Percentiles rank a stretch among this genome's conserved stretches.
These are phyloP conservation scores for Primulina huaijiensis DNA, from an alignment of 257 asterid species.

Conservation along the genomic window DNA sequence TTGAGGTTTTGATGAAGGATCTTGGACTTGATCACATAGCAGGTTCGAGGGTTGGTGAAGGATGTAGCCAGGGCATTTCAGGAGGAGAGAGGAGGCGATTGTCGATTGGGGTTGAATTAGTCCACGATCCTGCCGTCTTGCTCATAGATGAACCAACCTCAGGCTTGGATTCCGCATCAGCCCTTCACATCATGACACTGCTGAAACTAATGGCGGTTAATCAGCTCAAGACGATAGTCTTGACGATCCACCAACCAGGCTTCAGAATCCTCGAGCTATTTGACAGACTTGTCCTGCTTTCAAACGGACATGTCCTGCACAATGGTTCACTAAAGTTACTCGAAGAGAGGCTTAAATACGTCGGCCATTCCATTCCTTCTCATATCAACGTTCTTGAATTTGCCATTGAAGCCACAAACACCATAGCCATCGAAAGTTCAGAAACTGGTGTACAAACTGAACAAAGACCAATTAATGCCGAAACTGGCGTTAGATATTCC, in stretches of 20 bases:
- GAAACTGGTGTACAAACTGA: slow-evolving; percentile 17
- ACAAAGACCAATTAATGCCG: slow-evolving; percentile 4
- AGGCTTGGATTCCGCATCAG: slow-evolving; percentile 82
- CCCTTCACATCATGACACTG: slow-evolving; percentile 55
- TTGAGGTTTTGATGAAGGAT: slow-evolving; percentile 47
- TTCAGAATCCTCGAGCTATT: slow-evolving; percentile 67
- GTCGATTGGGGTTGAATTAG: slow-evolving; percentile 77
- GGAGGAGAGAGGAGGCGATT: slow-evolving; percentile 89
- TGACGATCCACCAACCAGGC: slow-evolving; percentile 93
- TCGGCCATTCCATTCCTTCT: slow-evolving; percentile 51
- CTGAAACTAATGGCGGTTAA: slow-evolving; percentile 47
- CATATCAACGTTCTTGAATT: slow-evolving; percentile 76
- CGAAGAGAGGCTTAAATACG: slow-evolving; percentile 36
- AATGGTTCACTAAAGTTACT: slow-evolving; percentile 55
- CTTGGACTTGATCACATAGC: slow-evolving; percentile 68
- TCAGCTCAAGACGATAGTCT: slow-evolving; percentile 51
- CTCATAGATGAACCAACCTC: slow-evolving; percentile 86
- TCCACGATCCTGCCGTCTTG: slow-evolving; percentile 65
- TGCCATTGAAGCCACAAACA: slow-evolving; percentile 54
- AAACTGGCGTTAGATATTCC: slow-evolving; percentile 1
- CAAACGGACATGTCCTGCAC: slow-evolving; percentile 55
- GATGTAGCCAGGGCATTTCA: slow-evolving; percentile 58
- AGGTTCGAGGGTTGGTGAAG: slow-evolving; percentile 52
- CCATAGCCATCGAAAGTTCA: slow-evolving; percentile 25
- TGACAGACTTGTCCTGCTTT: slow-evolving; percentile 61